Conservation (phyloP, 1,139 yeast species). For the Hansenula lynferdii region DNA sequence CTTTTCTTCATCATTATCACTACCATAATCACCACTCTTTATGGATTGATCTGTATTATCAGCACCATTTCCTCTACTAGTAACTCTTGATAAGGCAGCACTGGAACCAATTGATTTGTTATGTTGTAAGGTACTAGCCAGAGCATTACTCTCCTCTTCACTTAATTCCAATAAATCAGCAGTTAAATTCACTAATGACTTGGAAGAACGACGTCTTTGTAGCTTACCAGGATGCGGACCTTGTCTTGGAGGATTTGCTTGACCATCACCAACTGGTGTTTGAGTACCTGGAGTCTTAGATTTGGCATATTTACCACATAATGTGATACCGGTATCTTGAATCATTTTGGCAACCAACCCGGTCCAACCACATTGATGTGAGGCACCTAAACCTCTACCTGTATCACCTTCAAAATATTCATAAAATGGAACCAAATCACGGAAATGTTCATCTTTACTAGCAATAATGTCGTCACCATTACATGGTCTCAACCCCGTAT, state of each 20-base stretch:
- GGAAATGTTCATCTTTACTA: slow-evolving; percentile 69
- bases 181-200: slow-evolving; percentile 62
- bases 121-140: slow-evolving; percentile 11
- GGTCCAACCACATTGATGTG: slow-evolving; percentile 98
- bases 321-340: slow-evolving; percentile 81
- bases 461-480: slow-evolving; percentile 64
- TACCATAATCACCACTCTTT: slow-evolving; percentile 3
- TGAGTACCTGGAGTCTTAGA: slow-evolving; percentile 30
- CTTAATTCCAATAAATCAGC: slow-evolving; percentile 62
- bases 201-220: slow-evolving; percentile 66
- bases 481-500: slow-evolving; percentile 68
- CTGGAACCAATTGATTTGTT: slow-evolving; percentile 16
- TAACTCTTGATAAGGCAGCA: slow-evolving; percentile 30
- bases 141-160: slow-evolving; percentile 45
- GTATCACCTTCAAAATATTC: slow-evolving; percentile 96
- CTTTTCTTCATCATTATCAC: slow-evolving; percentile 28
- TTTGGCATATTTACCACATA: slow-evolving; percentile 30
- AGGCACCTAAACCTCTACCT: slow-evolving; percentile 92
- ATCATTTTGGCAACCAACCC: slow-evolving; percentile 91
- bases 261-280: slow-evolving; percentile 27
- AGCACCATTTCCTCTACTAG: slow-evolving; percentile 28
- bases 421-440: slow-evolving; percentile 74
- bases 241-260: slow-evolving; percentile 20
- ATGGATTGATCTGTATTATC: slow-evolving; percentile 3
- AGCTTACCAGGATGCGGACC: slow-evolving; percentile 51